Conservation (phyloP, 1,284 basidiomycete genomes). For the Hymenochaete sp. region DNA sequence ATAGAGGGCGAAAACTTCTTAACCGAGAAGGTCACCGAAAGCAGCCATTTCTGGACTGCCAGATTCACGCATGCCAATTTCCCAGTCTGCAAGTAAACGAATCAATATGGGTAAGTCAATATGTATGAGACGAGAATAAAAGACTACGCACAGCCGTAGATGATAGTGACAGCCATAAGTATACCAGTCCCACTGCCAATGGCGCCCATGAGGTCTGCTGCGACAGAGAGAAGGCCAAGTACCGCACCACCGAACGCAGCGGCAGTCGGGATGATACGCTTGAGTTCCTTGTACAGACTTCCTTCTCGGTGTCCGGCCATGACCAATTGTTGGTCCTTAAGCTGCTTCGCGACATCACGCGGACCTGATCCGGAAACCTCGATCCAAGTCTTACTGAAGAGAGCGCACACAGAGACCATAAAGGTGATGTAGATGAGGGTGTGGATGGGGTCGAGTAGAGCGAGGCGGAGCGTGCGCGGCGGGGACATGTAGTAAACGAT, state of each 20-base stretch:
- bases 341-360: conserved; percentile 92
- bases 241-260: conserved; percentile 96
- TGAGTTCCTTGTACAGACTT: conserved; percentile 98
- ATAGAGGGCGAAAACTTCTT: not conserved
- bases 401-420: conserved; percentile 89
- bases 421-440: conserved; percentile 88
- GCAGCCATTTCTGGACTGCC: conserved; percentile 68
- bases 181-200: conserved; percentile 97
- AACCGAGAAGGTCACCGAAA: conserved; percentile 51
- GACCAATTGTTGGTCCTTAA: conserved; percentile 98
- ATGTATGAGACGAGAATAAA: conserved; percentile 8
- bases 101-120: not conserved
- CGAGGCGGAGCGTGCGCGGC: conserved; percentile 83
- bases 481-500: conserved; percentile 98
- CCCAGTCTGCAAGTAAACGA: conserved; percentile 46
- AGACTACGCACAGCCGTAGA: conserved; percentile 74
- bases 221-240: conserved; percentile 87
- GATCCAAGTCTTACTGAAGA: conserved; percentile 99
- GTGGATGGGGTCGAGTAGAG: conserved; percentile 89
- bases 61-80: conserved; percentile 71
- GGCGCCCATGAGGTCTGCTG: conserved; percentile 94
- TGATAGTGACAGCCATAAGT: conserved; percentile 95
- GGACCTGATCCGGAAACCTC: conserved; percentile 92
- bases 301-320: conserved; percentile 97
- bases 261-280: conserved; percentile 94